A percentile compares a stretch with the other conserved stretches of the same genome.
phyloP scores from a whole-genome alignment of 148 eudicot species.

The Limonium bicolor region DNA sequence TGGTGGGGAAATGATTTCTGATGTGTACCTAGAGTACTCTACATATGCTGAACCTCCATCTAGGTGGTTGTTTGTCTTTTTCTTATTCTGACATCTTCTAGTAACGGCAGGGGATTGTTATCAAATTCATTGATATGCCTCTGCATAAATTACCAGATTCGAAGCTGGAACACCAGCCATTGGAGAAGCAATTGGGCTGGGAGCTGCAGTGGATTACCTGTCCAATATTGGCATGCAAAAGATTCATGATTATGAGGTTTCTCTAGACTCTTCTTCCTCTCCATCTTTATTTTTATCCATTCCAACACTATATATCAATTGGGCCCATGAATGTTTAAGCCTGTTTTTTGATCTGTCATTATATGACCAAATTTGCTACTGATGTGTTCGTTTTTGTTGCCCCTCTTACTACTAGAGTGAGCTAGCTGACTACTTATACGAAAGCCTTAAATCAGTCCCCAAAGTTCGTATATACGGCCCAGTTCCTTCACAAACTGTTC shows the following conservation, averaged over 20 bases:
- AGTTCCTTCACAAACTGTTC: constrained; percentile 42
- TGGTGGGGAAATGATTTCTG: constrained; percentile 98
- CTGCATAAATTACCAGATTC: too few species aligned
- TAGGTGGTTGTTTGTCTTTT: constrained; percentile 30
- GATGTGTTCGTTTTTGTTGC: too few species aligned
- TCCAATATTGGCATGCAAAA: constrained; percentile 91
- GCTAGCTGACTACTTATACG: constrained; percentile 58
- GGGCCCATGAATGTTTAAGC: too few species aligned
- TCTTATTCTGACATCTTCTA: neutral
- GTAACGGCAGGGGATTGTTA: too few species aligned
- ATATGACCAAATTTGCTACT: too few species aligned
- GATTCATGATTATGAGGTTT: constrained; percentile 93
- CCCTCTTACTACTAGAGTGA: constrained; percentile 38
- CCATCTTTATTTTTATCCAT: too few species aligned
- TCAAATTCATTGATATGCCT: too few species aligned
- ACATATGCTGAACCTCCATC: constrained; percentile 98
- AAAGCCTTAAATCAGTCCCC: constrained; percentile 40
- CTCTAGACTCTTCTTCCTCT: too few species aligned
- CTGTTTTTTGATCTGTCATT: too few species aligned
- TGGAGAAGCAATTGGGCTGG: constrained; percentile 93
- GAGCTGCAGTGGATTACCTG: constrained; percentile 91
- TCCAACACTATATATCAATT: too few species aligned
- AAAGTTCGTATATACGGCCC: constrained; percentile 75
- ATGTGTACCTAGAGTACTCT: constrained; percentile 82
- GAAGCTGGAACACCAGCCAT: constrained; percentile 99